phyloP scores from a whole-genome alignment of 257 asterid species.

The Rubia yunnanensis region DNA sequence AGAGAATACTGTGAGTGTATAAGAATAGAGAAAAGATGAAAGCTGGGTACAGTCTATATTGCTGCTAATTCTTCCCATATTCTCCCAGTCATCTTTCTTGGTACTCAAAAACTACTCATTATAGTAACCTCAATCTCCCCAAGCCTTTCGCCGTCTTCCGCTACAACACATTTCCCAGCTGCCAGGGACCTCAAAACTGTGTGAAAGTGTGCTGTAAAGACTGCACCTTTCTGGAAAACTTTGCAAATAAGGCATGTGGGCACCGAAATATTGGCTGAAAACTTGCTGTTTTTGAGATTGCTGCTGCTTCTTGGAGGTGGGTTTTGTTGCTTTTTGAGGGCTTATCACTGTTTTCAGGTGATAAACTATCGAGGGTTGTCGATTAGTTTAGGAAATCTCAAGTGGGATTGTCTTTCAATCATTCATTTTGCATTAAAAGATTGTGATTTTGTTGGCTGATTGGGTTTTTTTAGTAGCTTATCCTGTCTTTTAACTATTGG shows the following conservation, averaged over 20 bases:
- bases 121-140: background rate
- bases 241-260: constrained; percentile 40
- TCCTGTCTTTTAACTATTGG: constrained; percentile 32
- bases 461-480: constrained; percentile 20
- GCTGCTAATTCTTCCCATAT: background rate
- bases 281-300: constrained; percentile 12
- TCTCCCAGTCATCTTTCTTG: background rate
- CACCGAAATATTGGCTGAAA: constrained; percentile 27
- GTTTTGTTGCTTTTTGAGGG: constrained; percentile 22
- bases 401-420: constrained; percentile 53
- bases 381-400: constrained; percentile 35
- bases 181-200: constrained; percentile 39
- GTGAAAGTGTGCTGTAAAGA: constrained; percentile 39
- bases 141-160: background rate
- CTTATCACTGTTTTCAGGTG: constrained; percentile 3
- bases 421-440: constrained; percentile 41
- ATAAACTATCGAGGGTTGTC: constrained; percentile 29
- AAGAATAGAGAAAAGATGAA: background rate
- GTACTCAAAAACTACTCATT: background rate
- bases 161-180: too few species aligned
- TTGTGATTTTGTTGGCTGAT: constrained; percentile 30
- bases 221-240: constrained; percentile 21
- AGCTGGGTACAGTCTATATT: background rate
- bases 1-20: background rate
- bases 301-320: constrained; percentile 25